These are phyloP conservation scores for Lichtheimia hyalospora DNA, from an alignment of 371 early-diverging fungal species.

Conservation along the genomic window DNA sequence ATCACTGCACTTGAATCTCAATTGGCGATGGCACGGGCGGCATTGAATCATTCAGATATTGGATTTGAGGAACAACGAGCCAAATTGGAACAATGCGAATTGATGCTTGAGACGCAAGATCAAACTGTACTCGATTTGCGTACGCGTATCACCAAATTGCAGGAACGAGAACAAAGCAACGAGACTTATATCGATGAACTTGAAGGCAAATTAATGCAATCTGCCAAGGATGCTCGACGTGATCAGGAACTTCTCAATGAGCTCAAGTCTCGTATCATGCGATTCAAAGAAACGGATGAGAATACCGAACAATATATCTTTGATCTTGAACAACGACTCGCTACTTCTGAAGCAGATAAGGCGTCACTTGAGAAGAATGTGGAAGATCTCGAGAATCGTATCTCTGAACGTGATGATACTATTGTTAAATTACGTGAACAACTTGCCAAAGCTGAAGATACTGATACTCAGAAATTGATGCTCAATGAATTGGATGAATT, in stretches of 20 bases:
- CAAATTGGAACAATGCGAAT: conserved; percentile 33
- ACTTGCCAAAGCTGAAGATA: conserved; percentile 13
- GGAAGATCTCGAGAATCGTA: conserved; percentile 20
- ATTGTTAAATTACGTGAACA: conserved; percentile 11
- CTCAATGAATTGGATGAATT: conserved; percentile 32
- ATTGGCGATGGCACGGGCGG: conserved; percentile 55
- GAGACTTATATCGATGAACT: conserved; percentile 46
- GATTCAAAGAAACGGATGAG: conserved; percentile 46
- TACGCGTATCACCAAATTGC: conserved; percentile 24
- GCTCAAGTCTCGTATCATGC: conserved; percentile 32
- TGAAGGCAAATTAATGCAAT: conserved; percentile 38
- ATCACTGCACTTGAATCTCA: conserved; percentile 59
- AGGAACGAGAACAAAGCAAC: conserved; percentile 39
- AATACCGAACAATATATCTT: conserved; percentile 51
- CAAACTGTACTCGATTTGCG: conserved; percentile 34
- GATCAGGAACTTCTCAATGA: conserved; percentile 42
- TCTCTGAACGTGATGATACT: conserved; percentile 1
- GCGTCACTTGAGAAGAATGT: conserved; percentile 22
- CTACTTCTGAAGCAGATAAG: conserved; percentile 33
- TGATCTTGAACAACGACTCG: conserved; percentile 40
- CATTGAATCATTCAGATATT: conserved; percentile 49
- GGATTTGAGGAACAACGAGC: conserved; percentile 53
- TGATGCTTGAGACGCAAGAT: conserved; percentile 33
- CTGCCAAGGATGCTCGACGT: conserved; percentile 38
- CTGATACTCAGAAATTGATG: conserved; percentile 25